Evolutionary conservation across 805 yeast species (phyloP).

Genomic region (Yamadazyma phyllophila): DNA sequence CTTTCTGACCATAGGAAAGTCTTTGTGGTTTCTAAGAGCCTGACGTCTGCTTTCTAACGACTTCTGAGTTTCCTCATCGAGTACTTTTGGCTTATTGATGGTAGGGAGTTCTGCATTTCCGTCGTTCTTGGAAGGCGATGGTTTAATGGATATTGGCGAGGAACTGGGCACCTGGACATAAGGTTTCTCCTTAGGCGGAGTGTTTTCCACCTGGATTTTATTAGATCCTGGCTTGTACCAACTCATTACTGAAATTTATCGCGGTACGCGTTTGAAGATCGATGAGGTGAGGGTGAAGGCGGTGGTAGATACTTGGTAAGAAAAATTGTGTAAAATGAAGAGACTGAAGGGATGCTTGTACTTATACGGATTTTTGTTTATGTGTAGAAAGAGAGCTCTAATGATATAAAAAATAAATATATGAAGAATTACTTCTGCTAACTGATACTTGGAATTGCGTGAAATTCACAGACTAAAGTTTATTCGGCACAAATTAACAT

Average conservation of each 20-base stretch:
- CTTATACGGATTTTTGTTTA: no score
- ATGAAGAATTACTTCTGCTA: no score
- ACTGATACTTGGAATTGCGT: background rate
- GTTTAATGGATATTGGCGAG: constrained; percentile 33
- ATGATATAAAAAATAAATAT: no score
- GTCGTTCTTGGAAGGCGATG: constrained; percentile 22
- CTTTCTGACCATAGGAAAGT: constrained; percentile 36
- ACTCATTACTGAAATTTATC: constrained; percentile 9
- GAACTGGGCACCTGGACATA: constrained; percentile 42
- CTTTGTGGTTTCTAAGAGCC: constrained; percentile 36
- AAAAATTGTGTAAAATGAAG: no score
- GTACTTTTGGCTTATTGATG: constrained; percentile 13
- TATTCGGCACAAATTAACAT: background rate
- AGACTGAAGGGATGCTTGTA: no score
- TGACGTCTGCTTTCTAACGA: constrained; percentile 34
- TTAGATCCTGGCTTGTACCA: constrained; percentile 12
- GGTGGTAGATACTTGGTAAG: no score
- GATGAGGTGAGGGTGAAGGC: background rate
- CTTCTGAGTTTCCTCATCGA: constrained; percentile 22
- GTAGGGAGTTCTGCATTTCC: constrained; percentile 11
- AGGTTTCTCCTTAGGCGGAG: constrained; percentile 17
- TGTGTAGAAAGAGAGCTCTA: no score
- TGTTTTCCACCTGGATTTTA: constrained; percentile 17
- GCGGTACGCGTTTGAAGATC: background rate
- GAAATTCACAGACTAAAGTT: background rate